Evolutionary conservation across 805 yeast species (phyloP), one percentile per base, ranked within the genome.

Genomic region (Zygoascus biomembranicola): DNA sequence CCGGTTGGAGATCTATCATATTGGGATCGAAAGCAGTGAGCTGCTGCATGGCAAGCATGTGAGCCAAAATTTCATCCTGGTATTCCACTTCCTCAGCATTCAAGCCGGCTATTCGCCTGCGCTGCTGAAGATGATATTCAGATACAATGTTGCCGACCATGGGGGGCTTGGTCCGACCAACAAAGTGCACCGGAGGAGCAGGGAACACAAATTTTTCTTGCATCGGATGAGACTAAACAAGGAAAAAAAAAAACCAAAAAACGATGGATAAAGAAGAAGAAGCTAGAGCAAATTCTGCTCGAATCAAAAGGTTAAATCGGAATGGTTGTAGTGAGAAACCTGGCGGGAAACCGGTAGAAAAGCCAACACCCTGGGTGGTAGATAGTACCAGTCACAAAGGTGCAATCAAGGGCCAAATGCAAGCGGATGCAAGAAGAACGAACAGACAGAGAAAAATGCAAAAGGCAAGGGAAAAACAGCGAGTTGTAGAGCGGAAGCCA

Each of bases 1-100:
- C 95, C 10, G 97, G 97, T 70, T 92, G 99, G 59, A 87, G 85
- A 55, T 80, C 83, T 61, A 90, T 86, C 69, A 89, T 74, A 65
- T 77, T 68, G 55, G 82, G 63, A 66, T 79, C 76, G 13, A 92
- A 86, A 54, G 72, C 44, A 20, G 72, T 65, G 31, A 47, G 57
- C 44, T 52, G 60, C 55, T 69, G 72, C 62, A 72, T 54, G 35
- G 56, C 58, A 14, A 62, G 55, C 66, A 69, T 62, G 54, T 73
- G 73, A 32, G 57, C 60, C 16, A 66, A 58, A 37, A 72, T 66
- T 45, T 69, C 73, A 8, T 66, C 63, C 43, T 60, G 59, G 63
- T 73, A 73, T 55, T 73, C 39, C 16, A 8, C 2, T n/a, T 35
- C 39, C 16, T 35, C 39, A 4, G 16, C 39, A 35, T 35, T 35